These are phyloP conservation scores for Leccinum boreale DNA, from an alignment of 768 basidiomycete genomes.

Conservation along the genomic window DNA sequence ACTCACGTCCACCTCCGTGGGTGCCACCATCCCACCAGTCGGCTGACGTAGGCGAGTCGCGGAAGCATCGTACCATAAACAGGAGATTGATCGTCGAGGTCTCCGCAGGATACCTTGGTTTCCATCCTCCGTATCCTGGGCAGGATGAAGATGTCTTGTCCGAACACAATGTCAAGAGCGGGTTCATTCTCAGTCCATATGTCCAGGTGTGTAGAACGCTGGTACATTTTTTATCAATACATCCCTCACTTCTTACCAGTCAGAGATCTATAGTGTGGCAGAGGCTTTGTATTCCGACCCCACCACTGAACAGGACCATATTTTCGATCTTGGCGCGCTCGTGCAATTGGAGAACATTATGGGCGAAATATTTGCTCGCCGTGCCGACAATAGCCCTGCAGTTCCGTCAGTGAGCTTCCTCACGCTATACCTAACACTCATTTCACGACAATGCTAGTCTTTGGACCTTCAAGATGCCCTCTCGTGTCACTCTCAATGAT, in stretches of 20 bases:
- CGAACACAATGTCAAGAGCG: slow-evolving; percentile 60
- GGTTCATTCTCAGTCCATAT: slow-evolving; percentile 50
- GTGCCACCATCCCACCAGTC: slow-evolving; percentile 61
- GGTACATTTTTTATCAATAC: background rate
- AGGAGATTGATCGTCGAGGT: background rate
- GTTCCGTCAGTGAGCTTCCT: slow-evolving; percentile 54
- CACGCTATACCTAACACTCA: background rate
- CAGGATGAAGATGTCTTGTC: slow-evolving; percentile 77
- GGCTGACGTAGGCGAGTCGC: slow-evolving; percentile 63
- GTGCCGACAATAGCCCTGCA: slow-evolving; percentile 50
- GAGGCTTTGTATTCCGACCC: slow-evolving; percentile 14
- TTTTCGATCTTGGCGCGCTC: slow-evolving; percentile 52
- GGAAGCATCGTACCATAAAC: background rate
- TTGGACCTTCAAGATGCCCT: slow-evolving; percentile 74
- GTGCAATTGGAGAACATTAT: slow-evolving; percentile 69
- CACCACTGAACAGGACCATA: slow-evolving; percentile 36
- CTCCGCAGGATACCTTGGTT: slow-evolving; percentile 65
- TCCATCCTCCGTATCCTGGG: slow-evolving; percentile 68
- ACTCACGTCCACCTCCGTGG: slow-evolving; percentile 71
- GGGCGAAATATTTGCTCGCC: slow-evolving; percentile 68
- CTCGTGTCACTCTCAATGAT: slow-evolving; percentile 79
- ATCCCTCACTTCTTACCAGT: slow-evolving; percentile 12
- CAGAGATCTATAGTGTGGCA: slow-evolving; percentile 18
- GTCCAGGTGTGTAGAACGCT: slow-evolving; percentile 51
- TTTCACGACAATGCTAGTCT: slow-evolving; percentile 29